Conservation (phyloP, 495 filamentous ascomycete species). For the Apiosordaria backusii region DNA sequence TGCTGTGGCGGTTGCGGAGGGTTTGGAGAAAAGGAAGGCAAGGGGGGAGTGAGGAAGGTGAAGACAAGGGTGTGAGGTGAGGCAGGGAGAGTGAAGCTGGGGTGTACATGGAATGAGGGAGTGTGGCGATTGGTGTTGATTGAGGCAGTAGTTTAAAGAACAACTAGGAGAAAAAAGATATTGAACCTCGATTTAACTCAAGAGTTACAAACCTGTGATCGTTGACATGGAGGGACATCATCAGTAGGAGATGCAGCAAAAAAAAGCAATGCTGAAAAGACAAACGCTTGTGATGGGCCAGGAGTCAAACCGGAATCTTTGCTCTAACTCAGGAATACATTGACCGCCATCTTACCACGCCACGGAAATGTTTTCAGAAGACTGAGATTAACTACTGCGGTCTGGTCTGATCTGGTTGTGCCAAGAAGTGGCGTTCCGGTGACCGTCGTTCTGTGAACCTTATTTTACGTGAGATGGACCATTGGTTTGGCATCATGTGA, state of each 20-base stretch:
- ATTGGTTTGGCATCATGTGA: neutral
- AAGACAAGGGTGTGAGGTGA: neutral
- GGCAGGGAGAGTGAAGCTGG: neutral
- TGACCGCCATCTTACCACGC: neutral
- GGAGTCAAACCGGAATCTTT: neutral
- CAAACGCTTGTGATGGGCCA: neutral
- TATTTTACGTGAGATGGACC: neutral
- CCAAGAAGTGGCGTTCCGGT: neutral
- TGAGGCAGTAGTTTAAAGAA: too few species aligned
- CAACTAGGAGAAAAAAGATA: too few species aligned
- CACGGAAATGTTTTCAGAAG: neutral
- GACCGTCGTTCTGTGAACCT: neutral
- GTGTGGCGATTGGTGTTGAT: too few species aligned
- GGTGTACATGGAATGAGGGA: neutral
- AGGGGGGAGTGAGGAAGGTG: constrained; percentile 34
- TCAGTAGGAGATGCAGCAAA: too few species aligned
- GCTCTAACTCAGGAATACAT: neutral
- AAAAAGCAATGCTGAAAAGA: neutral
- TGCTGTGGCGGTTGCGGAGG: constrained; percentile 43
- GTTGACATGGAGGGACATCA: too few species aligned
- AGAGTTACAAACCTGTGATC: too few species aligned
- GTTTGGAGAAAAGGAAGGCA: constrained; percentile 40
- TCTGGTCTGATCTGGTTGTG: neutral
- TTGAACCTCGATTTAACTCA: too few species aligned
- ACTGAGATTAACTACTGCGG: neutral